Evolutionary conservation across 2,329 filamentous ascomycete genomes (phyloP), one percentile per base, ranked within the genome.

Genomic region (Aureobasidium mangrovei): DNA sequence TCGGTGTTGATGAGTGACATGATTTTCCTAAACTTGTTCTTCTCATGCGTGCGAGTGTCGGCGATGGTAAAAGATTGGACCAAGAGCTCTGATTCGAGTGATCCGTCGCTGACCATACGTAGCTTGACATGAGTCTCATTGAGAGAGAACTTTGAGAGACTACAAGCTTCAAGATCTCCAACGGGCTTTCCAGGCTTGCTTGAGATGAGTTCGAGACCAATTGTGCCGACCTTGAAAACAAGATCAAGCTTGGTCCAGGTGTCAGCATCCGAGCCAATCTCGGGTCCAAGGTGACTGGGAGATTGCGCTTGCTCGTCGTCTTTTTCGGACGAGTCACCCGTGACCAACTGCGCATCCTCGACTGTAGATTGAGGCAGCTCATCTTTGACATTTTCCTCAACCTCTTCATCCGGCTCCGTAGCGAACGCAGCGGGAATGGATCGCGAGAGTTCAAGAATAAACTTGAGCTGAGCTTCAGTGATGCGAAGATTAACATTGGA

Each of bases 1-100:
- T 91, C 86, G 62, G 90, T 91, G 69, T 96, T 97, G 64, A 91
- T 90, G 54, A 95, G 84, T 1, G 91, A 91, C 93, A 98, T 97
- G 72, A 98, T 96, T 68, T 91, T 94, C 48, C 90, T 83, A 77
- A 94, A 99, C 66, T 95, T 96, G 74, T 96, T 98, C 4, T 85
- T 87, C 62, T 95, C 91, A 53, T 82, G 81, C 4, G 83, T 84
- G n/a, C 94, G 84, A 59, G 86, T 96, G 67, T 99, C 93, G 54
- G 88, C 82, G 60, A 97, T 95, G 0, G 90, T 95, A 68, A 98
- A 96, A 0, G 91, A 93, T 57, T 93, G 86, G 12, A 98, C 90
- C 35, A 95, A 78, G 5, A 98, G 80, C 66, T 99, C 94, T 2
- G 91, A 90, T 67, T 98, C 93, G 39, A 98, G 71, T 0, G 91